Conservation (phyloP, 768 basidiomycete genomes). For the Boletus subcaerulescens region DNA sequence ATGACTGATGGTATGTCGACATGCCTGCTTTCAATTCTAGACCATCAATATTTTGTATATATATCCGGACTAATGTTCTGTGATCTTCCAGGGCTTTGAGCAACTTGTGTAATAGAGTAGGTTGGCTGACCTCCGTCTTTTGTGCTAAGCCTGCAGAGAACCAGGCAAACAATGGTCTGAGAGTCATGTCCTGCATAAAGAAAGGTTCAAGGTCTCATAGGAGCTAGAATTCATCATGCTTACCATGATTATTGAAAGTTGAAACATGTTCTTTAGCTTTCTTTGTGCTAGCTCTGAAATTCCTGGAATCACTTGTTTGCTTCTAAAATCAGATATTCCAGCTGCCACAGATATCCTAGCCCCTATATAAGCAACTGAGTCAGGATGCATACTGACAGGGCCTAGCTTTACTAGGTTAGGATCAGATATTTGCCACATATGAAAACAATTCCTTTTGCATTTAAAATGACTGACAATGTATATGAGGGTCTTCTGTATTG, state of each 20-base stretch:
- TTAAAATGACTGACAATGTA: background rate
- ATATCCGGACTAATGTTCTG: no score
- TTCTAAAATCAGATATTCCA: conserved; percentile 12
- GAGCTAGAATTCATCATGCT: no score
- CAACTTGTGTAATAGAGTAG: no score
- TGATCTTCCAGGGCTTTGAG: no score
- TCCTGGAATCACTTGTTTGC: background rate
- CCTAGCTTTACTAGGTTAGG: background rate
- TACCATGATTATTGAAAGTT: conserved; percentile 2
- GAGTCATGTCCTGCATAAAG: no score
- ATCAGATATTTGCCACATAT: conserved; percentile 7
- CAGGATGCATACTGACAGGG: background rate
- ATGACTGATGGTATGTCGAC: no score
- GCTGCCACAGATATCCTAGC: conserved; percentile 11
- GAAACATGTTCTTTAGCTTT: conserved; percentile 12
- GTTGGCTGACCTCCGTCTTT: no score
- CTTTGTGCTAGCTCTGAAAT: background rate
- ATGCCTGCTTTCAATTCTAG: no score
- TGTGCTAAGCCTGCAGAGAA: no score
- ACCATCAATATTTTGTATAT: no score
- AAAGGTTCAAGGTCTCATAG: no score
- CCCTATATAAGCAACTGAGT: background rate
- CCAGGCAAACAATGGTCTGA: no score
- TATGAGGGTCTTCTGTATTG: background rate
- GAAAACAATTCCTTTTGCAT: conserved; percentile 8